Percentiles rank a stretch among this genome's conserved stretches.
These are phyloP conservation scores for Syncephalis plumigaleata DNA, from an alignment of 371 early-diverging fungal genomes.

Conservation along the genomic window DNA sequence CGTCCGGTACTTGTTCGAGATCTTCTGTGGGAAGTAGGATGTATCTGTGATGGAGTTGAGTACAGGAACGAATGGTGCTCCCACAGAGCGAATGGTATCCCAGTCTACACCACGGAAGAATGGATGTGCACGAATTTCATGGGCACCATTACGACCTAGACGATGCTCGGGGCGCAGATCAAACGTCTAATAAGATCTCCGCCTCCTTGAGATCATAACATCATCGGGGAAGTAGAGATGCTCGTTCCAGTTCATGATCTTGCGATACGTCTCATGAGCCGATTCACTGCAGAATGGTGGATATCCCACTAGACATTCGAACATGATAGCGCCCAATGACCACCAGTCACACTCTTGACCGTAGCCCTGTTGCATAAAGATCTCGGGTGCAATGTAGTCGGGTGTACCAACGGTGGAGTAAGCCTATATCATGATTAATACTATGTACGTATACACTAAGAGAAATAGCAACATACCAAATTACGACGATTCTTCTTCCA, in stretches of 20 bases:
- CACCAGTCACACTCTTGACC: constrained; percentile 98
- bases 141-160: constrained; percentile 57
- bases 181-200: constrained; percentile 81
- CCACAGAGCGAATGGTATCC: constrained; percentile 62
- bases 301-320: constrained; percentile 95
- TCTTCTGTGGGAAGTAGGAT: constrained; percentile 94
- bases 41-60: constrained; percentile 92
- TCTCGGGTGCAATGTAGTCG: constrained; percentile 96
- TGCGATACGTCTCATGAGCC: constrained; percentile 91
- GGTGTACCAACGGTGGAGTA: constrained; percentile 95
- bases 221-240: constrained; percentile 83
- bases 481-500: constrained; percentile 94
- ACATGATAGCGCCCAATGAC: constrained; percentile 98
- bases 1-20: constrained; percentile 50
- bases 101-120: constrained; percentile 95
- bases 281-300: constrained; percentile 95
- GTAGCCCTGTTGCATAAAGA: constrained; percentile 86
- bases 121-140: constrained; percentile 84
- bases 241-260: constrained; percentile 91
- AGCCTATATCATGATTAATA: constrained; percentile 18
- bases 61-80: constrained; percentile 89
- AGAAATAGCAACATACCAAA: constrained; percentile 18
- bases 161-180: constrained; percentile 73
- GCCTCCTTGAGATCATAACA: constrained; percentile 76
- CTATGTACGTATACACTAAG: not conserved